phyloP scores from a whole-genome alignment of 2,329 filamentous ascomycete species.

The Aspergillus aculeatus region DNA sequence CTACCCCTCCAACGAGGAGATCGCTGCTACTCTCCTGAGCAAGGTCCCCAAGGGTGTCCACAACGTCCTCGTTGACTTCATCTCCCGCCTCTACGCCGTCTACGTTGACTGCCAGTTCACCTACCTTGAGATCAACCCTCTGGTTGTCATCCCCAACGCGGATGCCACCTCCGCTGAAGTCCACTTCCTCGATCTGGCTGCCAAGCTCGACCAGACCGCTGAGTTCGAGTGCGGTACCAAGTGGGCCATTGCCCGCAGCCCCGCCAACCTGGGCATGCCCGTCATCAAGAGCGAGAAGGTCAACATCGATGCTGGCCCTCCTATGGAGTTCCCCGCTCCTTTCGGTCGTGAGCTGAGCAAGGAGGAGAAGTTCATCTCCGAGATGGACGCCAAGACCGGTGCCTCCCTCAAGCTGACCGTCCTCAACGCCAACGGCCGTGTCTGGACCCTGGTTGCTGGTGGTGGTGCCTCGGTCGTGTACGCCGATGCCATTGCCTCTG shows the following conservation, averaged over 20 bases:
- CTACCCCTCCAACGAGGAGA: constrained; percentile 94
- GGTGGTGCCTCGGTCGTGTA: constrained; percentile 99
- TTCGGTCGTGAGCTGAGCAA: constrained; percentile 98
- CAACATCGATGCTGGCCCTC: constrained; percentile 92
- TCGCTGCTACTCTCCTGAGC: constrained; percentile 78
- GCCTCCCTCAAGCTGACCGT: constrained; percentile 98
- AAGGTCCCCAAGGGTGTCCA: constrained; percentile 94
- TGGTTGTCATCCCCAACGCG: constrained; percentile 95
- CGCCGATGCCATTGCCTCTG: constrained; percentile 95
- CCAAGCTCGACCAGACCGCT: constrained; percentile 98
- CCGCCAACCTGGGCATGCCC: constrained; percentile 81
- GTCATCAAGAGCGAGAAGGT: constrained; percentile 69
- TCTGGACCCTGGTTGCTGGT: constrained; percentile 98
- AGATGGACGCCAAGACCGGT: constrained; percentile 98
- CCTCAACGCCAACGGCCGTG: constrained; percentile 83
- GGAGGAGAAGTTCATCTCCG: constrained; percentile 98
- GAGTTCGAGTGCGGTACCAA: constrained; percentile 99
- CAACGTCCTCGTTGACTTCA: constrained; percentile 99
- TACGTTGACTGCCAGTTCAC: constrained; percentile 99
- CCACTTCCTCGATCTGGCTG: constrained; percentile 96
- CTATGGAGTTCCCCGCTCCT: constrained; percentile 98
- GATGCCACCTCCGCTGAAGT: constrained; percentile 90
- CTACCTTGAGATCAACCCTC: constrained; percentile 99
- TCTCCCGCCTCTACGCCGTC: constrained; percentile 94
- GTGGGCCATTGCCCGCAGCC: constrained; percentile 94